phyloP scores from a whole-genome alignment of 1,284 basidiomycete genomes.

The Somion occarium region DNA sequence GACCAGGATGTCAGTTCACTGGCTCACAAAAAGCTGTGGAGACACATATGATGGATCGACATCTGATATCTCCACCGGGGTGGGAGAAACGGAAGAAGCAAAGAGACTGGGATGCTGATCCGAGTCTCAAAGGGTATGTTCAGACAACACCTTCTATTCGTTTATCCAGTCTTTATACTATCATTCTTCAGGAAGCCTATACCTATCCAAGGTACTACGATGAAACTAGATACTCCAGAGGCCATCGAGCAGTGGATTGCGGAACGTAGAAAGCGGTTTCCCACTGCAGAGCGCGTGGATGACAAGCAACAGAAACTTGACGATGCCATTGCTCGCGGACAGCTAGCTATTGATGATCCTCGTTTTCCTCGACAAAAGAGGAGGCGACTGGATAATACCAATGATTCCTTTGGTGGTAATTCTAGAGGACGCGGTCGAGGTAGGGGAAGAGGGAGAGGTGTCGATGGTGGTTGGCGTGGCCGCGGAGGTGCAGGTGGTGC shows the following conservation, averaged over 20 bases:
- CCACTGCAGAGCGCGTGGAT: conserved; percentile 60
- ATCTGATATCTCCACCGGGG: conserved; percentile 76
- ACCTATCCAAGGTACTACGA: conserved; percentile 77
- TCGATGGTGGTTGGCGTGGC: conserved; percentile 29
- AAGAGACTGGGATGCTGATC: conserved; percentile 71
- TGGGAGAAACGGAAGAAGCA: conserved; percentile 64
- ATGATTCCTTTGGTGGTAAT: conserved; percentile 17
- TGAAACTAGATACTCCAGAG: conserved; percentile 78
- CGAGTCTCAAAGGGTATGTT: conserved; percentile 64
- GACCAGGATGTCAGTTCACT: conserved; percentile 66
- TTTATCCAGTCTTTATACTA: background rate
- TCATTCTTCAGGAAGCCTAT: conserved; percentile 50
- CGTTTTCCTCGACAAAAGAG: conserved; percentile 32
- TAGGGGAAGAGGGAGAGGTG: conserved; percentile 30
- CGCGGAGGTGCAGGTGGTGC: conserved; percentile 5
- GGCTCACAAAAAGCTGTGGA: conserved; percentile 75
- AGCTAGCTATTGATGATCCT: conserved; percentile 51
- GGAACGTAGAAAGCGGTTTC: conserved; percentile 83
- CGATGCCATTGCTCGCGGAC: conserved; percentile 76
- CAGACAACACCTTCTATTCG: conserved; percentile 4
- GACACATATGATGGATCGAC: conserved; percentile 87
- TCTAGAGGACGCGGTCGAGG: conserved; percentile 30
- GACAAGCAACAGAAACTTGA: conserved; percentile 75
- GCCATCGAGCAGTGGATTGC: conserved; percentile 81
- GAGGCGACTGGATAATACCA: conserved; percentile 22